Evolutionary conservation across 768 basidiomycete species (phyloP).

Genomic region (Vishniacozyma victoriae): DNA sequence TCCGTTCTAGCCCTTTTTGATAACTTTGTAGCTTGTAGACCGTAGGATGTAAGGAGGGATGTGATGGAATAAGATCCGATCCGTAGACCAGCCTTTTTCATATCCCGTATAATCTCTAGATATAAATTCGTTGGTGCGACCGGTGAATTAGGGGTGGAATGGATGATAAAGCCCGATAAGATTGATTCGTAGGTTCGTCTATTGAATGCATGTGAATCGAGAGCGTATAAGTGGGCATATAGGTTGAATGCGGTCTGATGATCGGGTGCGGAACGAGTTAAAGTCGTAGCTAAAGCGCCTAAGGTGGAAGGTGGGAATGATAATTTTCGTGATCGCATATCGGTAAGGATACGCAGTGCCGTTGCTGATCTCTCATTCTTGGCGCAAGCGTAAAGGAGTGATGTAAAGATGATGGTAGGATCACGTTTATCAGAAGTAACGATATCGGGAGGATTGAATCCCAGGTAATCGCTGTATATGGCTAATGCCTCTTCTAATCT

Average conservation of each 20-base stretch:
- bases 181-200: constrained; percentile 62
- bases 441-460: neutral
- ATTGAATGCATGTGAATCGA: constrained; percentile 47
- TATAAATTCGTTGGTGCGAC: constrained; percentile 56
- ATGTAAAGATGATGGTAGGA: constrained; percentile 6
- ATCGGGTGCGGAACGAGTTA: constrained; percentile 59
- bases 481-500: constrained; percentile 10
- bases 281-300: constrained; percentile 57
- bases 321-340: constrained; percentile 59
- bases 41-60: constrained; percentile 54
- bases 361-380: constrained; percentile 1
- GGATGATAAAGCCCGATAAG: constrained; percentile 58
- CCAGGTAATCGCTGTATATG: constrained; percentile 19
- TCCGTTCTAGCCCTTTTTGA: constrained; percentile 1
- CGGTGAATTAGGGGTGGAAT: constrained; percentile 53
- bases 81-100: constrained; percentile 61
- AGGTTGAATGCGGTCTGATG: constrained; percentile 60
- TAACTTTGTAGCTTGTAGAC: constrained; percentile 27
- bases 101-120: constrained; percentile 72
- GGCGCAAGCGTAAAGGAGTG: constrained; percentile 12
- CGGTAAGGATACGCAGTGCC: constrained; percentile 54
- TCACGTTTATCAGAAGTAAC: constrained; percentile 1
- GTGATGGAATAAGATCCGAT: constrained; percentile 62
- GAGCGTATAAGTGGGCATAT: constrained; percentile 52
- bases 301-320: constrained; percentile 52